phyloP scores from a whole-genome alignment of 2,329 filamentous ascomycete species.

The Phyllosticta ampelicida region DNA sequence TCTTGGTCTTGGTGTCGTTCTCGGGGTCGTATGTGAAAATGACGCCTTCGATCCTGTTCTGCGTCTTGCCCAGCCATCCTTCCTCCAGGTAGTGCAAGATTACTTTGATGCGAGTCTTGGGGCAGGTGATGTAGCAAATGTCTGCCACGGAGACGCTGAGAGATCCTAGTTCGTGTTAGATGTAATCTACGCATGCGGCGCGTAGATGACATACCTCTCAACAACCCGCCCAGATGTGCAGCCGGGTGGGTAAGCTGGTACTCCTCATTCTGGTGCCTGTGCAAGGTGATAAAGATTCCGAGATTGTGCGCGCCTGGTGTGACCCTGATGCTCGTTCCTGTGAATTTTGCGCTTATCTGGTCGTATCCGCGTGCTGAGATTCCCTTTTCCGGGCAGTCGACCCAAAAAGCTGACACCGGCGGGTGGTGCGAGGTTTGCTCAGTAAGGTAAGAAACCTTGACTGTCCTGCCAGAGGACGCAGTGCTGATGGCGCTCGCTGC shows the following conservation, averaged over 20 bases:
- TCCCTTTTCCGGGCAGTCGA: slow-evolving; percentile 85
- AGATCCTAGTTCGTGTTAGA: slow-evolving; percentile 38
- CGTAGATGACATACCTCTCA: slow-evolving; percentile 45
- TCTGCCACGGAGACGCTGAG: slow-evolving; percentile 86
- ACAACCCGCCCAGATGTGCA: slow-evolving; percentile 80
- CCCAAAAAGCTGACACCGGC: slow-evolving; percentile 89
- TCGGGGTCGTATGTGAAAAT: slow-evolving; percentile 84
- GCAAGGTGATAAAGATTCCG: slow-evolving; percentile 85
- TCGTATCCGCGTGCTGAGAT: slow-evolving; percentile 84
- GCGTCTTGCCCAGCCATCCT: slow-evolving; percentile 83
- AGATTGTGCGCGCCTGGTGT: slow-evolving; percentile 86
- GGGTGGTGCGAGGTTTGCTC: slow-evolving; percentile 98
- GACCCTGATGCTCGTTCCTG: slow-evolving; percentile 86
- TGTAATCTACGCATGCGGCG: background rate
- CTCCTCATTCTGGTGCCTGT: slow-evolving; percentile 71
- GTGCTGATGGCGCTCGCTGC: slow-evolving; percentile 22
- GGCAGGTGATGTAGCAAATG: slow-evolving; percentile 75
- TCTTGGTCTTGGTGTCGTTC: slow-evolving; percentile 66
- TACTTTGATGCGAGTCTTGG: slow-evolving; percentile 81
- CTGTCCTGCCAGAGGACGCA: slow-evolving; percentile 34
- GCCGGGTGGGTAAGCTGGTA: slow-evolving; percentile 92
- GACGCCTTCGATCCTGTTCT: slow-evolving; percentile 84
- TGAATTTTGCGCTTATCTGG: slow-evolving; percentile 95
- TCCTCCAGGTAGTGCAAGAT: slow-evolving; percentile 92
- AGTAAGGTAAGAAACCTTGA: slow-evolving; percentile 86